Evolutionary conservation across 306 rosid species (phyloP).

Genomic region (Hylodesmum podocarpum): DNA sequence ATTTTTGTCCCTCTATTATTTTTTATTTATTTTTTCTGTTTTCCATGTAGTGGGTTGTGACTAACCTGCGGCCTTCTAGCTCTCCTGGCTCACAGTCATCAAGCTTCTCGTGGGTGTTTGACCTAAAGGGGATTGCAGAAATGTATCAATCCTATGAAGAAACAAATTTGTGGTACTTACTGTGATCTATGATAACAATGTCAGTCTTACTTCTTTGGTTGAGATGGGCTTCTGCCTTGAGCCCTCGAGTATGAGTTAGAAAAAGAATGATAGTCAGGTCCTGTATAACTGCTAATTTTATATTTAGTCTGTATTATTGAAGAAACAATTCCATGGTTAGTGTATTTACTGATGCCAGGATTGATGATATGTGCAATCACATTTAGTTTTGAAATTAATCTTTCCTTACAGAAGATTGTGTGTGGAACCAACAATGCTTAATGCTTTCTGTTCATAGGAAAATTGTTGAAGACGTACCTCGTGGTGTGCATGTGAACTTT

Average conservation of each 20-base stretch:
- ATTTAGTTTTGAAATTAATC: slow-evolving; percentile 13
- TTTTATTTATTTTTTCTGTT: not conserved
- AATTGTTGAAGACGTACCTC: slow-evolving; percentile 94
- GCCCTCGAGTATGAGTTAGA: slow-evolving; percentile 5
- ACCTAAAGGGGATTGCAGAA: slow-evolving; percentile 82
- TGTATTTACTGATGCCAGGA: slow-evolving; percentile 20
- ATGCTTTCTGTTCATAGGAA: slow-evolving; percentile 49
- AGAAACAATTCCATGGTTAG: slow-evolving; percentile 19
- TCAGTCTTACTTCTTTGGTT: slow-evolving; percentile 13
- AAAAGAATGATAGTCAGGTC: slow-evolving; percentile 9
- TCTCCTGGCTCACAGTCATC: slow-evolving; percentile 47
- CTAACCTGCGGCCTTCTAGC: slow-evolving; percentile 70
- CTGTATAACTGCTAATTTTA: not conserved
- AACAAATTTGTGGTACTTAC: slow-evolving; percentile 73
- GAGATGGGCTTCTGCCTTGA: not conserved
- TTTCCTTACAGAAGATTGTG: slow-evolving; percentile 1
- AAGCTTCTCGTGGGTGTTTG: slow-evolving; percentile 79
- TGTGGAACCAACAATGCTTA: slow-evolving; percentile 16
- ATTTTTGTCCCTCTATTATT: not conserved
- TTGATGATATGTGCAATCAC: not conserved
- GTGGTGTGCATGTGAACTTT: slow-evolving; percentile 92
- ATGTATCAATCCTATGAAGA: slow-evolving; percentile 93
- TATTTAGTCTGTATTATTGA: slow-evolving; percentile 7
- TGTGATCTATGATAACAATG: slow-evolving; percentile 16
- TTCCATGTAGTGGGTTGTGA: slow-evolving; percentile 85